Conservation (phyloP, 1,139 yeast species). For the Yamadazyma aaseri region DNA sequence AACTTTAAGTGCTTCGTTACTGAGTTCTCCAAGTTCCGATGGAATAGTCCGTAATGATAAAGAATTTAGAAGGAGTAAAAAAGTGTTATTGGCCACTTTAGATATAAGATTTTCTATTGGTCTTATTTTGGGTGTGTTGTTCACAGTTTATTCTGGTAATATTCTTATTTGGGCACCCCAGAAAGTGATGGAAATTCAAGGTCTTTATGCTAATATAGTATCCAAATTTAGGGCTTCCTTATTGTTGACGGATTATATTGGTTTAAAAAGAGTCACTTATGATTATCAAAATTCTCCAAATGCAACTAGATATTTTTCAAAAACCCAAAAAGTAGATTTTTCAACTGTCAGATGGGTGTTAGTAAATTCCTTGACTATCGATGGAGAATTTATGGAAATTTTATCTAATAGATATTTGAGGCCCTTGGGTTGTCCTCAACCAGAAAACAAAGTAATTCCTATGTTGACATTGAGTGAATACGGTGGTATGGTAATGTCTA, state of each 20-base stretch:
- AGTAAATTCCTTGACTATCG: slow-evolving; percentile 88
- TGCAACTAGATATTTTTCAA: slow-evolving; percentile 74
- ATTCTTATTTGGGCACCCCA: slow-evolving; percentile 79
- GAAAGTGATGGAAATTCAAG: slow-evolving; percentile 73
- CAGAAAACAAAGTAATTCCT: slow-evolving; percentile 83
- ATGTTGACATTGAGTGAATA: slow-evolving; percentile 86
- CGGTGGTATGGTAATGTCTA: slow-evolving; percentile 92
- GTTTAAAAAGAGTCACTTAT: slow-evolving; percentile 88
- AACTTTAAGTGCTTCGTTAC: slow-evolving; percentile 64
- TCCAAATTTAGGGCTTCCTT: slow-evolving; percentile 71
- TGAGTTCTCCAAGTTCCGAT: slow-evolving; percentile 56
- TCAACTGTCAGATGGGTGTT: slow-evolving; percentile 85
- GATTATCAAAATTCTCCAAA: slow-evolving; percentile 92
- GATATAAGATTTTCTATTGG: slow-evolving; percentile 91
- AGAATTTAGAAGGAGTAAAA: slow-evolving; percentile 26
- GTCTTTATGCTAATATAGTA: slow-evolving; percentile 80
- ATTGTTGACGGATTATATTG: slow-evolving; percentile 80
- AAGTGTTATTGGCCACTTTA: slow-evolving; percentile 64
- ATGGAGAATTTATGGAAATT: slow-evolving; percentile 89
- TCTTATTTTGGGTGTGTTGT: slow-evolving; percentile 72
- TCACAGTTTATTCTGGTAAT: slow-evolving; percentile 85
- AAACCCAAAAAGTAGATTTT: slow-evolving; percentile 75
- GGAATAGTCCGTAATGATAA: slow-evolving; percentile 34
- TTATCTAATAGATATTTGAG: slow-evolving; percentile 88
- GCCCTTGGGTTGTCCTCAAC: slow-evolving; percentile 82